phyloP scores from a whole-genome alignment of 768 basidiomycete genomes.

The Rhodotorula kratochvilovae region DNA sequence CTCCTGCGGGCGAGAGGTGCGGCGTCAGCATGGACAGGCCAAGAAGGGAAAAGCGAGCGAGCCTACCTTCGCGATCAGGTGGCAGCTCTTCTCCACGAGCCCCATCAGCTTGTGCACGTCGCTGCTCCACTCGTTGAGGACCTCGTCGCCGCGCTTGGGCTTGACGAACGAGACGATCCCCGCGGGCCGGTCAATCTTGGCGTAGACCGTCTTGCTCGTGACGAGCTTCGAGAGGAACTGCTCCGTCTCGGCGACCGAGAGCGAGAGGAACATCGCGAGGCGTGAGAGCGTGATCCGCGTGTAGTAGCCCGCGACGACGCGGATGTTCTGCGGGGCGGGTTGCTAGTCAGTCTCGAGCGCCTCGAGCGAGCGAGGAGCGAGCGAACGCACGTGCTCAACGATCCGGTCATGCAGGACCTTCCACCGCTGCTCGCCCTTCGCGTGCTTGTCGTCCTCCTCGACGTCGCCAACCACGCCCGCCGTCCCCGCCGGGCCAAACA shows the following conservation, averaged over 20 bases:
- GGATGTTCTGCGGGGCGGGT: slow-evolving; percentile 71
- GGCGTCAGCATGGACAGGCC: neutral
- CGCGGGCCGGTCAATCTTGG: slow-evolving; percentile 83
- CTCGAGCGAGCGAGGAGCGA: neutral
- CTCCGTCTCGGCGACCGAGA: slow-evolving; percentile 75
- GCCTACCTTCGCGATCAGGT: slow-evolving; percentile 51
- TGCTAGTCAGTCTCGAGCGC: neutral
- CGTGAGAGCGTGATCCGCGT: slow-evolving; percentile 81
- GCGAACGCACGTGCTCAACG: slow-evolving; percentile 74
- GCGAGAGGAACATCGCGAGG: slow-evolving; percentile 79
- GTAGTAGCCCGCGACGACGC: slow-evolving; percentile 90
- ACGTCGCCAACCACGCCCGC: slow-evolving; percentile 41
- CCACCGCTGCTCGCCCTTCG: slow-evolving; percentile 65
- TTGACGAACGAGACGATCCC: slow-evolving; percentile 83
- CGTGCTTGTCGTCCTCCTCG: slow-evolving; percentile 46
- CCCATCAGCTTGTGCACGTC: slow-evolving; percentile 88
- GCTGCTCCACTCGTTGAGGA: slow-evolving; percentile 97
- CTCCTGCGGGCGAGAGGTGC: slow-evolving; percentile 2
- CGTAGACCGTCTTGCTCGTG: slow-evolving; percentile 86
- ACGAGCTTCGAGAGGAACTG: slow-evolving; percentile 83
- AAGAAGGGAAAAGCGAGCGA: neutral
- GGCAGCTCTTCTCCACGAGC: slow-evolving; percentile 92
- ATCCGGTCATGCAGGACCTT: slow-evolving; percentile 92
- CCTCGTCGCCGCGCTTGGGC: slow-evolving; percentile 72
- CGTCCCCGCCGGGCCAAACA: slow-evolving; percentile 58